Base-by-base conservation (phyloP, 805 yeast genomes). In the Crinitomyces ghanaensis region DNA sequence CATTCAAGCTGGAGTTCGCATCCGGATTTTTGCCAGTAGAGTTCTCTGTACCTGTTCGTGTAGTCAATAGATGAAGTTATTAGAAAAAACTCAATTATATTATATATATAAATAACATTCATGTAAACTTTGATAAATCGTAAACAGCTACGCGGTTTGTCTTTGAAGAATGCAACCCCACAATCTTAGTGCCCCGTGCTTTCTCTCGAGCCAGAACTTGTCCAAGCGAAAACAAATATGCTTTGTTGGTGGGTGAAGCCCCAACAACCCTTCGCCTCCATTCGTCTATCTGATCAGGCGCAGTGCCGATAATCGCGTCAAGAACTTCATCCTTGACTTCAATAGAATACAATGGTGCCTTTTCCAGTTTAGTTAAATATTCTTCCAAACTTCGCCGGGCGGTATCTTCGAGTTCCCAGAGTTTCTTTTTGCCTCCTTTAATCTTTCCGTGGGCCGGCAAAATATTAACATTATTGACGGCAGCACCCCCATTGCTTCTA, bases 241-340 rank as follows among this genome's bases (percentile, higher is more conserved):
- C 83, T 53, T 84, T 66, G 11, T 94, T 93, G 1, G 76, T 66
- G 3, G 91, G 80, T n/a, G 82, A 74, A 2, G 79, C 71, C 13
- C 88, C 84, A 5, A 86, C 81, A 4, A 88, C 84, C 44, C 81
- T 79, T 46, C 93, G 68, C 33, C 77, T 60, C 83, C 84, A 77
- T 35, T 57, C 62, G 17, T 57, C 62, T 4, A 40, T 41, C 9
- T 46, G 42, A 20, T 40, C 40, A 7, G 57, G 56, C 4, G 56
- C 39, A 0, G 53, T 40, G 5, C 46, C 37, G 6, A 42, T 31
- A 25, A 88, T 80, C 68, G 85, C 80, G 32, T 85, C 88, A 40
- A 91, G 54, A 2, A 83, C 80, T 40, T 85, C 96, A 45, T 83
- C 94, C 40, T 77, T 67, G 8, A 74, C 57, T 50, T 88, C 97